A percentile compares a stretch with the other conserved stretches of the same genome.
Evolutionary conservation across 192 early-diverging fungal genomes (phyloP).

Genomic region (Tieghemiomyces parasiticus): DNA sequence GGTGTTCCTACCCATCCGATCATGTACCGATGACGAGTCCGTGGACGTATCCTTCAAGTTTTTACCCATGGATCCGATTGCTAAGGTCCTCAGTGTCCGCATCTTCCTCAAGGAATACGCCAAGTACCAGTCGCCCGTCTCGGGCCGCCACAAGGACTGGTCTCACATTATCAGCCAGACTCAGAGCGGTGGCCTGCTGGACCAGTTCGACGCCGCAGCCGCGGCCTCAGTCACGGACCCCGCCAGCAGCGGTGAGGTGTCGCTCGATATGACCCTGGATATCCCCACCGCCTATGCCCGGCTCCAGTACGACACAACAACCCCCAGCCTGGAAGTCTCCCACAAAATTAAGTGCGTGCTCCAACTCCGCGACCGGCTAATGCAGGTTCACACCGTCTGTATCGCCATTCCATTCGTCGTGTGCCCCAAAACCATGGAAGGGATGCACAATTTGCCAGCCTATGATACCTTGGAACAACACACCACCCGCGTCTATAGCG

Average conservation of each 20-base stretch:
- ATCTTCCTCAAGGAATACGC: constrained; percentile 3
- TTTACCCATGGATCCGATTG: not conserved
- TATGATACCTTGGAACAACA: constrained; percentile 8
- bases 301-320: not conserved
- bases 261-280: not conserved
- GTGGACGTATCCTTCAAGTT: constrained; percentile 8
- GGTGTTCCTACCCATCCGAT: constrained; percentile 2
- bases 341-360: constrained; percentile 50
- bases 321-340: constrained; percentile 4
- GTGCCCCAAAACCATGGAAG: constrained; percentile 1
- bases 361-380: constrained; percentile 20
- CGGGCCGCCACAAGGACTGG: not conserved
- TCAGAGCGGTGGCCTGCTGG: not conserved
- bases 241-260: too few species aligned
- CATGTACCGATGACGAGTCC: constrained; percentile 5
- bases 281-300: not conserved
- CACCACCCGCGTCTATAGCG: not conserved
- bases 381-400: not conserved
- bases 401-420: constrained; percentile 8
- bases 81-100: not conserved
- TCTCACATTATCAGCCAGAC: constrained; percentile 3
- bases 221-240: too few species aligned
- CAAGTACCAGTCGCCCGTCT: not conserved
- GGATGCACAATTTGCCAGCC: not conserved
- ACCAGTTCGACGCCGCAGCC: not conserved